Base-by-base conservation (phyloP, 345 rosid species). In the Ricinus communis region DNA sequence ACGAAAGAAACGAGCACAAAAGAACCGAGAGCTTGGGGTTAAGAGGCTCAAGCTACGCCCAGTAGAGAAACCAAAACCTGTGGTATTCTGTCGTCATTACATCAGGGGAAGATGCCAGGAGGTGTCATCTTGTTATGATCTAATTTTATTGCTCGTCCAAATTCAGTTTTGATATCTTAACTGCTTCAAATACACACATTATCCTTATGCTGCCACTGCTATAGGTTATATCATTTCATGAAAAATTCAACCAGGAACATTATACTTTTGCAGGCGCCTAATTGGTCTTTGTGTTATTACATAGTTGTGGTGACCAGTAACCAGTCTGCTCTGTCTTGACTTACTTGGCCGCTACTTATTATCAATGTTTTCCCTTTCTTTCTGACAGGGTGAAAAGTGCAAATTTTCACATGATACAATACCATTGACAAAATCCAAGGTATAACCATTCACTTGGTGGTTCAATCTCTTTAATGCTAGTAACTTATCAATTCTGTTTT, bases 371-470 rank as follows among this genome's bases (percentile, higher is more conserved):
- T 45, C 56, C 62, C 50, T 65, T 69, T 22, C 69, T 72, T 58
- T 63, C 46, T 51, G 27, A 68, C 89, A 94, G 97, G 97, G 91
- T 56, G 88, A 89, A 27, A 79, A 85, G 53, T 94, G 98, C 90
- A 91, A 85, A 69, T 91, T 82, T 79, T 94, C 97, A 53, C 98
- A 94, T 80, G 98, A 91, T 77, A 71, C 82, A 1, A 81, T 58
- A 47, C 97, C 97, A 58, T 69, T 88, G 83, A 94, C 97, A 57
- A 94, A 94, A 83, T 90, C 88, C 62, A 81, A 74, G 87, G 93
- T 88, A 84, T 30, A 65, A 8, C 45, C 41, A 41, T 58, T 75
- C 13, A 19, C 69, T 74, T 45, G 41, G 30, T 27, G 14, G 31
- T 21, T 68, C 27, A 53, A 19, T 74, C 24, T 21, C 6, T 65